A percentile compares a stretch with the other conserved stretches of the same genome.
phyloP scores from a whole-genome alignment of 2,329 filamentous ascomycete genomes.

The Monilinia vaccinii-corymbosi region DNA sequence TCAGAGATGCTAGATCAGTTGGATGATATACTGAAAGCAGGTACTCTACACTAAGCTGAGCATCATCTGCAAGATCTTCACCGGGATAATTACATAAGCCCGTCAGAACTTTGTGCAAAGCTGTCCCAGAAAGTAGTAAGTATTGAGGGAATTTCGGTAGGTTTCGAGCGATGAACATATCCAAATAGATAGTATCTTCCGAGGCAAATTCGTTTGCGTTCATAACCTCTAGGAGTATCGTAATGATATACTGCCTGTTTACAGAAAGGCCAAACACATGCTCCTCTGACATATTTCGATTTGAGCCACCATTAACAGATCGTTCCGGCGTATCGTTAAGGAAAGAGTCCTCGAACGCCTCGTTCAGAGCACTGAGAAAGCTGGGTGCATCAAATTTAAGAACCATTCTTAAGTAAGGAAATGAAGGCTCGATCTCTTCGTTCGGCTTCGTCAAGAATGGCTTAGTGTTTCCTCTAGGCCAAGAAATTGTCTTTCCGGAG shows the following conservation, averaged over 20 bases:
- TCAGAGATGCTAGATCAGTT: conserved; percentile 64
- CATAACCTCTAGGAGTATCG: conserved; percentile 88
- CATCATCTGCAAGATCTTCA: conserved; percentile 76
- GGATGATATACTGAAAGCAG: conserved; percentile 89
- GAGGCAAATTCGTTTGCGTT: conserved; percentile 63
- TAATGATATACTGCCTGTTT: conserved; percentile 86
- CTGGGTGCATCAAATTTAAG: conserved; percentile 84
- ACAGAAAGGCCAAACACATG: conserved; percentile 62
- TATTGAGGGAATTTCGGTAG: conserved; percentile 96
- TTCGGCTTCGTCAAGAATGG: conserved; percentile 51
- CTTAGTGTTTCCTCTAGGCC: conserved; percentile 58
- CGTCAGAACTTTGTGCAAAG: conserved; percentile 69
- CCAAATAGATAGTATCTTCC: conserved; percentile 84
- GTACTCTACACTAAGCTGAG: conserved; percentile 95
- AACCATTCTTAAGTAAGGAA: conserved; percentile 76
- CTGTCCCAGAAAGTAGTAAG: conserved; percentile 78
- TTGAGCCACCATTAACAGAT: conserved; percentile 43
- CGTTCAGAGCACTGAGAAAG: conserved; percentile 90
- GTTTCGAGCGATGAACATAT: conserved; percentile 97
- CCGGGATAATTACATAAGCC: conserved; percentile 81
- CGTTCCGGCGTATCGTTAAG: conserved; percentile 71
- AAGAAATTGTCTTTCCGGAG: conserved; percentile 66
- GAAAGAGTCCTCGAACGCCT: conserved; percentile 93
- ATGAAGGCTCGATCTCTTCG: conserved; percentile 58
- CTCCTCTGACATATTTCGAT: conserved; percentile 48